A percentile compares a stretch with the other conserved stretches of the same genome.
Evolutionary conservation across 805 yeast species (phyloP).

Genomic region (Tanozyma kutaoensis): DNA sequence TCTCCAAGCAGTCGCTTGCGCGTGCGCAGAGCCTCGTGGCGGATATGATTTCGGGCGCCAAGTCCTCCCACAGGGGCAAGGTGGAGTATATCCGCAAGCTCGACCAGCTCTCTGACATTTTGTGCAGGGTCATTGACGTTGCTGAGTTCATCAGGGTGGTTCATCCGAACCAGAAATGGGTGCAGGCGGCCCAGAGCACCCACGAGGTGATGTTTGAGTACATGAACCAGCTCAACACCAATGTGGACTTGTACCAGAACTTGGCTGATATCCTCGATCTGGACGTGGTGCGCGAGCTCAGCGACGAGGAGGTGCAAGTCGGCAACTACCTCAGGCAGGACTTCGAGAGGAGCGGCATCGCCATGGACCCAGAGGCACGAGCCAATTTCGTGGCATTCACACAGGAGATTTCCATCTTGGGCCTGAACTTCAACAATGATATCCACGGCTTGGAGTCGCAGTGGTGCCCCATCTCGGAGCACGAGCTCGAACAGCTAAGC

Average conservation of each 20-base stretch:
- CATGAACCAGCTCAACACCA: constrained; percentile 87
- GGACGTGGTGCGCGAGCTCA: constrained; percentile 19
- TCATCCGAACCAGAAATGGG: constrained; percentile 65
- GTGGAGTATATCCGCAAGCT: constrained; percentile 43
- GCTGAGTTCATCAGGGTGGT: constrained; percentile 85
- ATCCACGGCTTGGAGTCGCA: constrained; percentile 19
- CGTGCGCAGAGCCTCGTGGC: constrained; percentile 52
- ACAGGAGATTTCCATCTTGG: constrained; percentile 66
- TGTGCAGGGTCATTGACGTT: constrained; percentile 87
- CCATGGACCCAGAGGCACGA: constrained; percentile 54
- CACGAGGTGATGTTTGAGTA: constrained; percentile 85
- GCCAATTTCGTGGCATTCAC: constrained; percentile 64
- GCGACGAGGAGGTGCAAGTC: constrained; percentile 68
- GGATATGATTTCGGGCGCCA: constrained; percentile 30
- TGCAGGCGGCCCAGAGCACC: constrained; percentile 72
- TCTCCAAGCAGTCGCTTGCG: constrained; percentile 49
- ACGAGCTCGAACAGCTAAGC: constrained; percentile 17
- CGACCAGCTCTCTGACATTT: constrained; percentile 75
- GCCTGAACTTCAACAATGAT: constrained; percentile 60
- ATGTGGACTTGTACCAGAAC: constrained; percentile 51
- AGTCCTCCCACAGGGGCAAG: constrained; percentile 27
- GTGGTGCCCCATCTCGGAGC: constrained; percentile 21
- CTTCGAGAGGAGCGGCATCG: constrained; percentile 83
- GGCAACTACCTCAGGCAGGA: constrained; percentile 73
- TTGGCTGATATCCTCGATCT: constrained; percentile 39